phyloP scores from a whole-genome alignment of 1,284 basidiomycete species.

The Melampsora larici-populina region DNA sequence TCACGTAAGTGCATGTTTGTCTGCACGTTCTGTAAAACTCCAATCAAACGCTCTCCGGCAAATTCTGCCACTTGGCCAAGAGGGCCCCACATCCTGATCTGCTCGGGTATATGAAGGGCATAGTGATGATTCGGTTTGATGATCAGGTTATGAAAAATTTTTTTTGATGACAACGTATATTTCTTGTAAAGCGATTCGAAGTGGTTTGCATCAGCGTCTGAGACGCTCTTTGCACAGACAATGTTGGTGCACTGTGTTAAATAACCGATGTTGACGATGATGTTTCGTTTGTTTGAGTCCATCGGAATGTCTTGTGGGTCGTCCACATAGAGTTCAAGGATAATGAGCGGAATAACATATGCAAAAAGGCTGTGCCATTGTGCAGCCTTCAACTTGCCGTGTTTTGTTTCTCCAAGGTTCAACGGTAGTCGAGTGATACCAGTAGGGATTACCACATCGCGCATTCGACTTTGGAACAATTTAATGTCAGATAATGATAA shows the following conservation, averaged over 20 bases:
- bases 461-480: background rate
- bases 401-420: constrained; percentile 28
- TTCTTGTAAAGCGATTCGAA: constrained; percentile 30
- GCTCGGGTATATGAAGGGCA: constrained; percentile 22
- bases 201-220: background rate
- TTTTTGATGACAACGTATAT: background rate
- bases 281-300: constrained; percentile 5
- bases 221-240: background rate
- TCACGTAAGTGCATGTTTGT: constrained; percentile 34
- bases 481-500: background rate
- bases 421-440: background rate
- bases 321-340: constrained; percentile 23
- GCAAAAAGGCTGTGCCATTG: constrained; percentile 34
- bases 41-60: constrained; percentile 16
- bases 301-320: background rate
- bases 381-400: constrained; percentile 19
- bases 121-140: constrained; percentile 34
- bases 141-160: background rate
- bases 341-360: constrained; percentile 22
- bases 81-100: constrained; percentile 16
- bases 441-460: background rate
- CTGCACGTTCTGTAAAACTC: constrained; percentile 14
- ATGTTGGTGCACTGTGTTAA: constrained; percentile 11
- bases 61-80: constrained; percentile 11
- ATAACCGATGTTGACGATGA: constrained; percentile 13